Evolutionary conservation across 164 flowering plant species (phyloP), one percentile per base, ranked within the genome.

Genomic region (Saururus chinensis): DNA sequence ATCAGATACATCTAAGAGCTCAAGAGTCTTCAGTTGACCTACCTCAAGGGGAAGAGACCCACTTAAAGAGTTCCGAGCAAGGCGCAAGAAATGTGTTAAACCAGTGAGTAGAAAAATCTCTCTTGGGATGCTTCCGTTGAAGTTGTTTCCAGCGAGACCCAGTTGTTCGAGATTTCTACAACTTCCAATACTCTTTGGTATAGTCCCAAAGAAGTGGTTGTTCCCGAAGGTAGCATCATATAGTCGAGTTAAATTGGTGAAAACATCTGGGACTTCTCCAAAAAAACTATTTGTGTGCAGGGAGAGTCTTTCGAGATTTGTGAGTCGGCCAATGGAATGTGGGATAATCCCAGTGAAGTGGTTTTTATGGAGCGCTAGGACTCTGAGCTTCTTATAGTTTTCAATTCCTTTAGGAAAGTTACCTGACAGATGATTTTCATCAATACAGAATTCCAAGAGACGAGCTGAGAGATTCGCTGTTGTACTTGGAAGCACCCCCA

Each of bases 131-230:
- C 48, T 14, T 23, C 80, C 77, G 42, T 30, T 59, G 0, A 77
- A 73, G 0, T 60, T 66, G 60, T 77, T 77, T 4, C 10, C 6
- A 11, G 69, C 57, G 48, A 77, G 68, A 24, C n/a, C 35, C 55
- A 77, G 19, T 9, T 7, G 0, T 11, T 19, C 6, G 53, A 72
- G 56, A 9, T 53, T 21, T 19, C 25, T 24, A n/a, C 69, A 73
- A 22, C 61, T 17, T 7, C 69, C 74, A 0, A 78, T 22, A 30
- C 61, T 71, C 13, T 73, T 9, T 26, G 84, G 84, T 19, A 80
- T 70, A 40, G 17, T 59, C 0, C 84, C 84, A 1, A 24, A 40
- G 13, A 80, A 61, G 7, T 48, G 58, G 49, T 73, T 75, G 0
- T 40, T 7, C 0, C 19, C 24, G 1, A 76, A 11, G 16, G 20